Conservation (phyloP, 495 filamentous ascomycete genomes). For the Podospora comata region DNA sequence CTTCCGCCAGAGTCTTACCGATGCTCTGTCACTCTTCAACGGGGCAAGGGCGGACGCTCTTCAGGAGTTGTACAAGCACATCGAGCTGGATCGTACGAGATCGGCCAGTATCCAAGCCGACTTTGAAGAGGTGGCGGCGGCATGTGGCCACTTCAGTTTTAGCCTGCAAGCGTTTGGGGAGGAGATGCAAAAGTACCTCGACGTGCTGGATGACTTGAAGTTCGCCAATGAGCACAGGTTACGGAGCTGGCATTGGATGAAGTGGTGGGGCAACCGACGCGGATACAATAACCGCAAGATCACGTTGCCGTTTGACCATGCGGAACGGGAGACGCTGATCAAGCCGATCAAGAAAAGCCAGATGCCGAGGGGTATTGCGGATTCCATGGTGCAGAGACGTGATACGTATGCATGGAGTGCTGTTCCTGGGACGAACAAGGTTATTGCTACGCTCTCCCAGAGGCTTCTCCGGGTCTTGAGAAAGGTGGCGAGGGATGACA, state of each 20-base stretch:
- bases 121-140: constrained; percentile 92
- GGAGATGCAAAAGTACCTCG: constrained; percentile 78
- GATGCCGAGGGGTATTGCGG: constrained; percentile 47
- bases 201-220: constrained; percentile 80
- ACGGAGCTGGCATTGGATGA: constrained; percentile 82
- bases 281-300: constrained; percentile 25
- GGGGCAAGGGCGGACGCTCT: constrained; percentile 71
- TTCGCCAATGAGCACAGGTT: constrained; percentile 56
- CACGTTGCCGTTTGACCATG: constrained; percentile 52
- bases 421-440: constrained; percentile 34
- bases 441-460: constrained; percentile 39
- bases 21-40: constrained; percentile 76
- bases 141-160: constrained; percentile 92
- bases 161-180: constrained; percentile 85
- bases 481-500: constrained; percentile 50
- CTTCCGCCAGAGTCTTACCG: constrained; percentile 71
- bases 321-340: constrained; percentile 39
- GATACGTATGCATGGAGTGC: constrained; percentile 44
- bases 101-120: constrained; percentile 79
- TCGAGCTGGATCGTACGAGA: constrained; percentile 61
- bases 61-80: constrained; percentile 69
- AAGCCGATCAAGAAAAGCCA: constrained; percentile 45
- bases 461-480: constrained; percentile 37
- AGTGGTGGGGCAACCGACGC: constrained; percentile 63
- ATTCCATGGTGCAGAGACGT: constrained; percentile 42